These are phyloP conservation scores for Rutstroemia sp. DNA, from an alignment of 2,329 filamentous ascomycete genomes.

Conservation along the genomic window DNA sequence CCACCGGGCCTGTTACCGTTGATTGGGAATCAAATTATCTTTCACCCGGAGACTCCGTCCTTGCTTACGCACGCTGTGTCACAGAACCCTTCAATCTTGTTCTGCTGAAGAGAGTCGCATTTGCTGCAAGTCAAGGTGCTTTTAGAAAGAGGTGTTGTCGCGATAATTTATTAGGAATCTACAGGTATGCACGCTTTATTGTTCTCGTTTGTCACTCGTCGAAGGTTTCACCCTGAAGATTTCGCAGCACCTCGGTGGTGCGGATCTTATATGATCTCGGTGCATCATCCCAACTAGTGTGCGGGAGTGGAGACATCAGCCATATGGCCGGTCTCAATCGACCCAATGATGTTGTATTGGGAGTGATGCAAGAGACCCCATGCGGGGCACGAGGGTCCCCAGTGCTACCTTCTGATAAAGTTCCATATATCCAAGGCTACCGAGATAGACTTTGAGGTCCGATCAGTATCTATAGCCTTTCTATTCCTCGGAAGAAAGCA, in stretches of 20 bases:
- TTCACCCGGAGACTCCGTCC: neutral
- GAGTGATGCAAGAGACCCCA: constrained; percentile 12
- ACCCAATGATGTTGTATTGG: neutral
- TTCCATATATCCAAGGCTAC: constrained; percentile 19
- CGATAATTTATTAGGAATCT: neutral
- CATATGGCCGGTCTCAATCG: constrained; percentile 21
- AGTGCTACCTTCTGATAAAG: constrained; percentile 13
- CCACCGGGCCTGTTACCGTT: neutral
- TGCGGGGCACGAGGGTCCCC: constrained; percentile 17
- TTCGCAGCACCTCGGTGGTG: constrained; percentile 2
- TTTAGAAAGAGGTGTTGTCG: neutral
- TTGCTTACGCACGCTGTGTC: neutral
- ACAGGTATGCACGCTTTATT: constrained; percentile 4
- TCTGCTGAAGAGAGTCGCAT: neutral
- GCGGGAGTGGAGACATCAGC: constrained; percentile 16
- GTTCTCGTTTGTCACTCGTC: neutral
- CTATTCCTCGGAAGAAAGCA: neutral
- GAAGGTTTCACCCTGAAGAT: neutral
- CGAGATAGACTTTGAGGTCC: neutral
- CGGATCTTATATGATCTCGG: constrained; percentile 15
- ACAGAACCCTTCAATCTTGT: neutral
- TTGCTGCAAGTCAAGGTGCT: neutral
- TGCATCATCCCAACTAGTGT: constrained; percentile 17
- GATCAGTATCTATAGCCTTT: neutral
- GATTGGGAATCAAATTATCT: neutral